Conservation (phyloP, 1,284 basidiomycete species). For the Neolentinus lepideus region DNA sequence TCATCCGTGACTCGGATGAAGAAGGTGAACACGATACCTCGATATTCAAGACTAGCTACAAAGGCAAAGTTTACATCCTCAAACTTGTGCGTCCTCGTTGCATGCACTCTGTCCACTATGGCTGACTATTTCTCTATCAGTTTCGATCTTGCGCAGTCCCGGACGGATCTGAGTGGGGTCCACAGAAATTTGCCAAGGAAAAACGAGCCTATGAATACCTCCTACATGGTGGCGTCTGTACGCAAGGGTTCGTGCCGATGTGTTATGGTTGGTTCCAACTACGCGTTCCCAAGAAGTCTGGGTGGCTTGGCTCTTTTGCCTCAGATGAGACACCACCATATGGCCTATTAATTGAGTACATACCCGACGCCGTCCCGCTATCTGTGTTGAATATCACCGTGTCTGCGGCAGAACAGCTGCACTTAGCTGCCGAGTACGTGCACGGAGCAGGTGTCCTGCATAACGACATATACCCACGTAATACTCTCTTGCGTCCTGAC, state of each 20-base stretch:
- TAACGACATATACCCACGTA: too few relatives aligned
- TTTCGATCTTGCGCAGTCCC: background rate
- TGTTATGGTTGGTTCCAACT: background rate
- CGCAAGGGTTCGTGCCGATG: background rate
- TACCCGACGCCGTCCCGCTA: background rate
- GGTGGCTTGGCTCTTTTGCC: background rate
- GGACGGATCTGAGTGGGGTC: too few relatives aligned
- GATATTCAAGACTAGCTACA: background rate
- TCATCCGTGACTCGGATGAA: background rate
- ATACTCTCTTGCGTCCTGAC: too few relatives aligned
- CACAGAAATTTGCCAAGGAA: background rate
- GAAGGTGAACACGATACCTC: background rate
- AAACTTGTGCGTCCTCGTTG: background rate
- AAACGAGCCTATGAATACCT: background rate
- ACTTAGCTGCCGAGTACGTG: too few relatives aligned
- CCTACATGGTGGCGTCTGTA: background rate
- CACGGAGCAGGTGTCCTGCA: too few relatives aligned
- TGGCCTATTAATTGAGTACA: background rate
- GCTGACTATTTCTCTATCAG: background rate
- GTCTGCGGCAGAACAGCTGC: background rate
- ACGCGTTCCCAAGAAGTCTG: background rate
- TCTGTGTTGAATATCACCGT: background rate
- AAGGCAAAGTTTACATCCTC: background rate
- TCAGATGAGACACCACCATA: background rate
- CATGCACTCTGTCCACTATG: background rate